Conservation (phyloP, 768 basidiomycete genomes). For the Mycena haematopus region DNA sequence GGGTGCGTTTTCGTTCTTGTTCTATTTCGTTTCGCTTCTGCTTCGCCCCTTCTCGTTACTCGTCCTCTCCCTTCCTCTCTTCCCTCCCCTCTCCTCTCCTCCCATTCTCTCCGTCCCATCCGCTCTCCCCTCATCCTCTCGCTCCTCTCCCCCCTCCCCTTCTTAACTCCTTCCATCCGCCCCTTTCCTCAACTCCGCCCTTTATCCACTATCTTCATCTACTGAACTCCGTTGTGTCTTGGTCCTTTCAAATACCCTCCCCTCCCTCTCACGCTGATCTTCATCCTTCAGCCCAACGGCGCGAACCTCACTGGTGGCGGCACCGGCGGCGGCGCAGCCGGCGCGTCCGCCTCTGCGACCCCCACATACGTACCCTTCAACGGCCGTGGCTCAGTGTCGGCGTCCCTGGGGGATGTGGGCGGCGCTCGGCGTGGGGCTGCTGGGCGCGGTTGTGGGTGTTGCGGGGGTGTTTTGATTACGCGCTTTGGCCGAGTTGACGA, state of each 20-base stretch:
- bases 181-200: too few relatives aligned
- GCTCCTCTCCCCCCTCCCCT: too few relatives aligned
- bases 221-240: too few relatives aligned
- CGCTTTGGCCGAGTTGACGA: neutral
- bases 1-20: conserved; percentile 33
- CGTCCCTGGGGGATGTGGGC: conserved; percentile 23
- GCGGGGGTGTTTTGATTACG: conserved; percentile 13
- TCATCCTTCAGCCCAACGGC: conserved; percentile 53
- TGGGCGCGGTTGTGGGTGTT: conserved; percentile 28
- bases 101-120: too few relatives aligned
- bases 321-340: conserved; percentile 42
- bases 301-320: conserved; percentile 68
- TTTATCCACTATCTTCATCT: conserved; percentile 80
- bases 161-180: too few relatives aligned
- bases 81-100: too few relatives aligned
- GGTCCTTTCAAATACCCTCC: too few relatives aligned
- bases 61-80: too few relatives aligned
- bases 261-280: too few relatives aligned
- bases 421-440: conserved; percentile 21
- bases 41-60: too few relatives aligned
- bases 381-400: conserved; percentile 18
- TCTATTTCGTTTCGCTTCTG: too few relatives aligned
- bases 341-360: conserved; percentile 31
- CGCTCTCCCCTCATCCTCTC: too few relatives aligned
- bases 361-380: conserved; percentile 59